Evolutionary conservation across 2,329 filamentous ascomycete genomes (phyloP).

Genomic region (Fonsecaea multimorphosa): DNA sequence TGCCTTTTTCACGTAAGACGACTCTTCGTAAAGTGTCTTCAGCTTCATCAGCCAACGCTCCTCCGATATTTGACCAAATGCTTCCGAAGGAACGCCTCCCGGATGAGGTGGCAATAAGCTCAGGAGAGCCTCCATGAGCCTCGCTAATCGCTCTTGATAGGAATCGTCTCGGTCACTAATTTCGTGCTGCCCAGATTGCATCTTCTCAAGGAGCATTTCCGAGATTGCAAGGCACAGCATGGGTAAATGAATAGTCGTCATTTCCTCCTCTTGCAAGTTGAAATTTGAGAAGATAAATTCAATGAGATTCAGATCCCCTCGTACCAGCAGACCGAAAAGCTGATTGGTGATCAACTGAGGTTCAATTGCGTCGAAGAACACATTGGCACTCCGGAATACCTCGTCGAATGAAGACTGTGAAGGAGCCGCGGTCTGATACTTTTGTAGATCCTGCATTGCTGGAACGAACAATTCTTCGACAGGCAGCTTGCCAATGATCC

Average conservation of each 20-base stretch:
- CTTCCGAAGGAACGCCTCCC: not conserved
- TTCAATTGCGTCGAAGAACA: slow-evolving; percentile 97
- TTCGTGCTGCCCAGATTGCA: slow-evolving; percentile 7
- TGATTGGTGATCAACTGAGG: slow-evolving; percentile 91
- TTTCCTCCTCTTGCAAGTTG: slow-evolving; percentile 93
- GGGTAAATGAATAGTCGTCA: slow-evolving; percentile 56
- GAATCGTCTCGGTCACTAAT: slow-evolving; percentile 41
- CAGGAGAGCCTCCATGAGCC: slow-evolving; percentile 41
- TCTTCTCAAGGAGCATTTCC: slow-evolving; percentile 30
- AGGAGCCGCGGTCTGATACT: slow-evolving; percentile 70
- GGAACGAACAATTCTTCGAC: slow-evolving; percentile 89
- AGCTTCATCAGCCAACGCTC: slow-evolving; percentile 26
- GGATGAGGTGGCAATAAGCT: slow-evolving; percentile 39
- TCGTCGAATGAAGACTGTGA: slow-evolving; percentile 78
- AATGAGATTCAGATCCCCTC: slow-evolving; percentile 71
- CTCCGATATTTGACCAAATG: slow-evolving; percentile 1
- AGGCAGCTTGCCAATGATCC: slow-evolving; percentile 92
- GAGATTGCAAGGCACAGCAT: slow-evolving; percentile 35
- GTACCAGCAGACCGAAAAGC: slow-evolving; percentile 62
- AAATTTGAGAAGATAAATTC: slow-evolving; percentile 85
- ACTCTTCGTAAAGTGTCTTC: slow-evolving; percentile 22
- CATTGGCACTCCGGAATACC: slow-evolving; percentile 87
- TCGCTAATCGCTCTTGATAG: slow-evolving; percentile 56
- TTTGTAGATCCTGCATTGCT: slow-evolving; percentile 77
- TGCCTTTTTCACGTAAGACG: slow-evolving; percentile 25